A percentile compares a stretch with the other conserved stretches of the same genome.
These are phyloP conservation scores for Gentiana macrophylla DNA, from an alignment of 257 asterid species.

Conservation along the genomic window DNA sequence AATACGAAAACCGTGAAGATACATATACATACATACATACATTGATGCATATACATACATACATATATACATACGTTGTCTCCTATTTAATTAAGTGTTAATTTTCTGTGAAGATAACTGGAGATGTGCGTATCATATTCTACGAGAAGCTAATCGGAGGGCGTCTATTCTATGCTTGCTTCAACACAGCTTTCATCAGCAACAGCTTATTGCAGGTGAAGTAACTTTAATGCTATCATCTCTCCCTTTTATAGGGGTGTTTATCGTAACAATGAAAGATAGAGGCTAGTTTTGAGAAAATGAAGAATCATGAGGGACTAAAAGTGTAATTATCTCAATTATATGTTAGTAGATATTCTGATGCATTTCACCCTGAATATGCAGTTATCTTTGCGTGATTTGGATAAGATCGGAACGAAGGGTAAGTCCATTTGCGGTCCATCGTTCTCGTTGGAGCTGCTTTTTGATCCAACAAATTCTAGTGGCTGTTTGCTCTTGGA, in stretches of 20 bases:
- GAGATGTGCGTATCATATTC: conserved; percentile 64
- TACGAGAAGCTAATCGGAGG: conserved; percentile 68
- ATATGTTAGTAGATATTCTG: too few relatives aligned
- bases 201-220: conserved; percentile 59
- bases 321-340: too few relatives aligned
- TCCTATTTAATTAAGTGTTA: too few relatives aligned
- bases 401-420: conserved; percentile 65
- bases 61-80: too few relatives aligned
- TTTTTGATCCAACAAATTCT: conserved; percentile 51
- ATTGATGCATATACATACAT: too few relatives aligned
- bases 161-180: conserved; percentile 67
- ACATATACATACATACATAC: too few relatives aligned
- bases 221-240: too few relatives aligned
- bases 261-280: too few relatives aligned
- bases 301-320: too few relatives aligned
- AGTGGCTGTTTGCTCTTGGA: conserved; percentile 17
- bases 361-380: neutral
- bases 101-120: conserved; percentile 30
- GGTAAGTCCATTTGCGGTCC: conserved; percentile 61
- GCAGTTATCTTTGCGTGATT: conserved; percentile 45
- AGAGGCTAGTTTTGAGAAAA: too few relatives aligned
- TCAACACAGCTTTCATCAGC: conserved; percentile 66
- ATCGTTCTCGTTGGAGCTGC: conserved; percentile 61
- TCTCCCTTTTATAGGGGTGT: too few relatives aligned
- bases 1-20: too few relatives aligned